phyloP scores from a whole-genome alignment of 2,329 filamentous ascomycete species.

The Claviceps arundinis region DNA sequence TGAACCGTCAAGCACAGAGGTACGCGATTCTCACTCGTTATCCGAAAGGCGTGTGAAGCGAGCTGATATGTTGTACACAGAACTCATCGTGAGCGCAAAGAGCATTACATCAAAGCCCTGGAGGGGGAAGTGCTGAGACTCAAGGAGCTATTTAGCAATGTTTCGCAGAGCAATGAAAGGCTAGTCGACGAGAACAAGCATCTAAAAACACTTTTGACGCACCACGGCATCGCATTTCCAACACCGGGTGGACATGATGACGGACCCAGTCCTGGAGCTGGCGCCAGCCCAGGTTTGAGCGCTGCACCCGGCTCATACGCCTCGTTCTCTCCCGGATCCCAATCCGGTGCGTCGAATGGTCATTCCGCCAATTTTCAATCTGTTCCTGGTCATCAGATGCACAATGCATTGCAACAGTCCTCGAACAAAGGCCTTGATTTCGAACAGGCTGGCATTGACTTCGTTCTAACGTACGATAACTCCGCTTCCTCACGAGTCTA shows the following conservation, averaged over 20 bases:
- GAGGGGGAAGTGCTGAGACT: slow-evolving; percentile 84
- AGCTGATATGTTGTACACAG: slow-evolving; percentile 28
- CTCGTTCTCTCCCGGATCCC: slow-evolving; percentile 30
- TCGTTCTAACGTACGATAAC: slow-evolving; percentile 74
- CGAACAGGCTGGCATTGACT: slow-evolving; percentile 77
- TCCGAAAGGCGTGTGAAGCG: neutral
- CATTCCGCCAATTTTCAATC: slow-evolving; percentile 13
- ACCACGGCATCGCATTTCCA: slow-evolving; percentile 34
- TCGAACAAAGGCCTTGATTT: slow-evolving; percentile 45
- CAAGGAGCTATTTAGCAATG: slow-evolving; percentile 68
- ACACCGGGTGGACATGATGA: slow-evolving; percentile 23
- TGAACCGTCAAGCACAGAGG: slow-evolving; percentile 94
- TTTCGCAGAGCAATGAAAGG: slow-evolving; percentile 62
- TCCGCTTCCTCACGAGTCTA: slow-evolving; percentile 46
- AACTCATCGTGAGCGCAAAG: slow-evolving; percentile 92
- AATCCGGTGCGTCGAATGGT: slow-evolving; percentile 27
- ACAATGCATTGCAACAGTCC: slow-evolving; percentile 13
- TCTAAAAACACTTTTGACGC: slow-evolving; percentile 44
- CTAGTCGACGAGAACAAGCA: slow-evolving; percentile 68
- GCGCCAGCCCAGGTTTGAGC: slow-evolving; percentile 45
- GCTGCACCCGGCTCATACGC: slow-evolving; percentile 35
- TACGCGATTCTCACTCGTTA: slow-evolving; percentile 26
- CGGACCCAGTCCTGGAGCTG: slow-evolving; percentile 31
- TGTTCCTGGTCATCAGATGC: slow-evolving; percentile 20
- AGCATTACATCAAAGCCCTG: slow-evolving; percentile 86